These are phyloP conservation scores for Pestalotiopsis sp. DNA, from an alignment of 2,329 filamentous ascomycete genomes.

Conservation along the genomic window DNA sequence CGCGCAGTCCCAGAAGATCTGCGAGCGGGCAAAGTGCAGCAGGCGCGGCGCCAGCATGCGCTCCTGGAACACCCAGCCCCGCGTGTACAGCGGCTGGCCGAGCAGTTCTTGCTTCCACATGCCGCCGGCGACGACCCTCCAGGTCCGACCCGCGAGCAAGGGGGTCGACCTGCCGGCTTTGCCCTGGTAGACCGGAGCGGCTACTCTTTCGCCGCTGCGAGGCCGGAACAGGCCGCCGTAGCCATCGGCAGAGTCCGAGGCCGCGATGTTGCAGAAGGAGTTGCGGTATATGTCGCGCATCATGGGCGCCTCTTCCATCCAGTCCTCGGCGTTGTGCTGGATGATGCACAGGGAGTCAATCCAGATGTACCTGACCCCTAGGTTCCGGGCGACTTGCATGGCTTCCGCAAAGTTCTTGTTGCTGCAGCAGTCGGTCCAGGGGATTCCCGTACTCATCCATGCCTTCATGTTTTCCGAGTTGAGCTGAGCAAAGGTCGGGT, in stretches of 20 bases:
- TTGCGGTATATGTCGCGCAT: conserved; percentile 12
- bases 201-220: neutral
- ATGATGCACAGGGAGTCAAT: conserved; percentile 9
- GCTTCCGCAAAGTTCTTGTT: conserved; percentile 6
- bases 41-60: conserved; percentile 23
- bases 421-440: neutral
- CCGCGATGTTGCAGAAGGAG: conserved; percentile 7
- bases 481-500: neutral
- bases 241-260: neutral
- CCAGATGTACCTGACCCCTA: conserved; percentile 2
- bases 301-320: neutral
- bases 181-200: neutral
- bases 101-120: conserved; percentile 12
- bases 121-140: conserved; percentile 9
- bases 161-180: neutral
- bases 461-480: neutral
- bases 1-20: conserved; percentile 27
- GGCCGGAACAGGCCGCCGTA: neutral
- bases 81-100: conserved; percentile 15
- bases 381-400: neutral
- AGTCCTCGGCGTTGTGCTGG: conserved; percentile 3
- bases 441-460: neutral
- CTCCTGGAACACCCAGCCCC: conserved; percentile 24
- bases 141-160: neutral
- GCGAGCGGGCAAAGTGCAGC: conserved; percentile 19